Evolutionary conservation across 169 alveolate genomes (phyloP).

Genomic region (Plasmodium coatneyi): DNA sequence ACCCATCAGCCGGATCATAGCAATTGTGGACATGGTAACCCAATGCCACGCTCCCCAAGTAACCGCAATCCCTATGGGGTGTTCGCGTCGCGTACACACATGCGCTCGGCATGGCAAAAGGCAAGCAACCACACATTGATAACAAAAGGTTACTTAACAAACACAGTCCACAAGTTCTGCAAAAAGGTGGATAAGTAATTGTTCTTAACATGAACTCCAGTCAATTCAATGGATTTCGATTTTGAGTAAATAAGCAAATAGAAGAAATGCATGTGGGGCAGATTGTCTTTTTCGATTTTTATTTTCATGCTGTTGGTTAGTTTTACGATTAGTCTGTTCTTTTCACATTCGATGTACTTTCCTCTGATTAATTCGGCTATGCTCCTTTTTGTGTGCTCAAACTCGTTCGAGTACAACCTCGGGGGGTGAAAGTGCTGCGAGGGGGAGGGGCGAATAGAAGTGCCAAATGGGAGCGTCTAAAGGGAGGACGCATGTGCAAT

Average conservation of each 20-base stretch:
- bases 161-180: conserved; percentile 13
- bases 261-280: conserved; percentile 21
- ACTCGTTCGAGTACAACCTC: conserved; percentile 42
- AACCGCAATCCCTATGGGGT: not conserved
- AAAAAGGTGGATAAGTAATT: conserved; percentile 30
- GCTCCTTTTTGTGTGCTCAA: conserved; percentile 9
- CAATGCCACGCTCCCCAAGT: not conserved
- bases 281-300: conserved; percentile 32
- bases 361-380: conserved; percentile 17
- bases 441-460: not conserved
- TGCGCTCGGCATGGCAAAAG: not conserved
- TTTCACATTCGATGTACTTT: conserved; percentile 32
- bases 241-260: conserved; percentile 53
- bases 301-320: conserved; percentile 8
- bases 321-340: conserved; percentile 40
- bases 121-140: not conserved
- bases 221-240: conserved; percentile 68
- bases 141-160: not conserved
- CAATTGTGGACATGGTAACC: not conserved
- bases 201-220: conserved; percentile 45
- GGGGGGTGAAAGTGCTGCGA: conserved; percentile 26
- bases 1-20: not conserved
- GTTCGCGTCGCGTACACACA: not conserved
- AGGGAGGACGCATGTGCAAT: not conserved
- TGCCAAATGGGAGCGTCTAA: not conserved